Evolutionary conservation across 2,329 filamentous ascomycete genomes (phyloP).

Genomic region (Colletotrichum zoysiae): DNA sequence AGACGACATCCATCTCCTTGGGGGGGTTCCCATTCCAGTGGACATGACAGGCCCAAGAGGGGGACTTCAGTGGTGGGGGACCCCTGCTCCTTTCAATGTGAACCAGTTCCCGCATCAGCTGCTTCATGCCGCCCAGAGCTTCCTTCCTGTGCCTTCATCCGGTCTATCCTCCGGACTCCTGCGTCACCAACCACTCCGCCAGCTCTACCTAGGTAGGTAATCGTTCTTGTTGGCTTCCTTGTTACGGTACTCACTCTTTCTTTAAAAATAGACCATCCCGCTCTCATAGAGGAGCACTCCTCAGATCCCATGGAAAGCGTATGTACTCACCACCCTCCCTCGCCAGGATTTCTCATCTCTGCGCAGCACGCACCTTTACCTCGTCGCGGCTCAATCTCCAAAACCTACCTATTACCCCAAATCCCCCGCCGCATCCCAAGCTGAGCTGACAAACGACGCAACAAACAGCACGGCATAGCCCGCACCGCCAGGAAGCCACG

Average conservation of each 20-base stretch:
- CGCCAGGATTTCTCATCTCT: neutral
- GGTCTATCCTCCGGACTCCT: constrained; percentile 17
- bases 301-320: constrained; percentile 43
- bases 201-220: constrained; percentile 9
- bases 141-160: constrained; percentile 26
- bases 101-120: constrained; percentile 19
- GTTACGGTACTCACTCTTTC: neutral
- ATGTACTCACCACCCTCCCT: constrained; percentile 42
- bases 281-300: constrained; percentile 30
- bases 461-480: constrained; percentile 84
- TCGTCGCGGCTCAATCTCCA: neutral
- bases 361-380: neutral
- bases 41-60: neutral
- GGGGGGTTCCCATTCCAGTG: too few species aligned
- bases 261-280: neutral
- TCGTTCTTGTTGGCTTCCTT: constrained; percentile 3
- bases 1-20: constrained; percentile 10
- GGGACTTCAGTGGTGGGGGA: constrained; percentile 30
- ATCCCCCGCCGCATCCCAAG: neutral
- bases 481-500: constrained; percentile 70
- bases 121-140: constrained; percentile 34
- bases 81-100: constrained; percentile 27
- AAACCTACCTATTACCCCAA: neutral
- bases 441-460: constrained; percentile 42
- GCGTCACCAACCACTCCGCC: constrained; percentile 11